These are phyloP conservation scores for Sindora glabra DNA, from an alignment of 306 rosid genomes.

Conservation along the genomic window DNA sequence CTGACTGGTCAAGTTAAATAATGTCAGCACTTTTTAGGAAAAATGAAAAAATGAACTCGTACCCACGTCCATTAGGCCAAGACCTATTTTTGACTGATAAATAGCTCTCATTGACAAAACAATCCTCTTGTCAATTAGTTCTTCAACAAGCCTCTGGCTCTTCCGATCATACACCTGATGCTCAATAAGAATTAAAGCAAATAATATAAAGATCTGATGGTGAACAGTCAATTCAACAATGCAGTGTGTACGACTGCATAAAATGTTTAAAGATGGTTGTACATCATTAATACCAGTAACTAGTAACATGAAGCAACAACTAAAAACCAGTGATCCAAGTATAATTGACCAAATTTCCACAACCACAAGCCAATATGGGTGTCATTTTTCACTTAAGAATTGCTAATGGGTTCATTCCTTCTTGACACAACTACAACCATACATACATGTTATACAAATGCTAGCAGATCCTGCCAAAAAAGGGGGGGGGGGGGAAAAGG, in stretches of 20 bases:
- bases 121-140: slow-evolving; percentile 78
- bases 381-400: neutral
- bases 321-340: neutral
- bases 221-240: neutral
- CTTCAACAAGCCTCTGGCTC: slow-evolving; percentile 84
- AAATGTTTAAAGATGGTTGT: neutral
- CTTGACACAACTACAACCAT: slow-evolving; percentile 5
- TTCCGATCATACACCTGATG: slow-evolving; percentile 81
- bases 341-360: neutral
- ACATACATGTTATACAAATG: slow-evolving; percentile 1
- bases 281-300: neutral
- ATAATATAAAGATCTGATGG: neutral
- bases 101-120: slow-evolving; percentile 96
- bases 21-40: no score
- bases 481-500: neutral
- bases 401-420: neutral
- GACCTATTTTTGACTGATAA: slow-evolving; percentile 91
- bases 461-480: slow-evolving; percentile 5
- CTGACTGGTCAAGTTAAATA: neutral
- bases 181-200: slow-evolving; percentile 9
- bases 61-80: slow-evolving; percentile 86
- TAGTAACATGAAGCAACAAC: neutral
- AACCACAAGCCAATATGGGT: neutral
- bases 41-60: slow-evolving; percentile 3
- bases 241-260: neutral